Conservation (phyloP, 345 rosid genomes). For the Camelina laxa region DNA sequence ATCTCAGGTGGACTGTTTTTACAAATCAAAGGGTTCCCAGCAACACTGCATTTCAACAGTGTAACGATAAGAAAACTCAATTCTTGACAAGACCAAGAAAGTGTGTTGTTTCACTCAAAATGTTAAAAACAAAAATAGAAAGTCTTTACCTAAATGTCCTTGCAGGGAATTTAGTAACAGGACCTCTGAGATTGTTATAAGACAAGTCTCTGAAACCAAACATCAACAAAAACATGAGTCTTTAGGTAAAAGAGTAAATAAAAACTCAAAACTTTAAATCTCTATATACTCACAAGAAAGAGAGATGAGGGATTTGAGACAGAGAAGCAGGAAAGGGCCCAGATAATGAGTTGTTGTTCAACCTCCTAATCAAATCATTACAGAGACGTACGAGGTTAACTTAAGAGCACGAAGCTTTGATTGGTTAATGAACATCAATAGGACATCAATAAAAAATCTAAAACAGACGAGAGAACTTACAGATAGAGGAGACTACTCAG, state of each 20-base stretch:
- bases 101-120: background rate
- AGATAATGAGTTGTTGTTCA: slow-evolving; percentile 90
- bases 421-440: slow-evolving; percentile 7
- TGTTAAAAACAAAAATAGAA: slow-evolving; percentile 3
- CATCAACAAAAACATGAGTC: slow-evolving; percentile 26
- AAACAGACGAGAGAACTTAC: slow-evolving; percentile 51
- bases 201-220: slow-evolving; percentile 80
- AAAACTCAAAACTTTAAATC: slow-evolving; percentile 17
- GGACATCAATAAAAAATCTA: background rate
- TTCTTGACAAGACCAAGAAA: slow-evolving; percentile 9
- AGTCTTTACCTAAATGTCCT: slow-evolving; percentile 77
- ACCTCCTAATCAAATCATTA: slow-evolving; percentile 69
- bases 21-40: slow-evolving; percentile 84
- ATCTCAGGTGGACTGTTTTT: slow-evolving; percentile 55
- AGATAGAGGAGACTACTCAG: slow-evolving; percentile 66
- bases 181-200: slow-evolving; percentile 91
- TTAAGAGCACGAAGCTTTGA: slow-evolving; percentile 16
- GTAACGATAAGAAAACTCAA: slow-evolving; percentile 6
- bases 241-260: background rate
- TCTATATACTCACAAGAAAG: slow-evolving; percentile 77
- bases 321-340: slow-evolving; percentile 80
- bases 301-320: slow-evolving; percentile 72
- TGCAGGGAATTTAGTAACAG: slow-evolving; percentile 73
- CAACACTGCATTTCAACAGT: slow-evolving; percentile 60
- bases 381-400: slow-evolving; percentile 40